Conservation (phyloP, 805 yeast genomes). For the Candida palmyrensis region DNA sequence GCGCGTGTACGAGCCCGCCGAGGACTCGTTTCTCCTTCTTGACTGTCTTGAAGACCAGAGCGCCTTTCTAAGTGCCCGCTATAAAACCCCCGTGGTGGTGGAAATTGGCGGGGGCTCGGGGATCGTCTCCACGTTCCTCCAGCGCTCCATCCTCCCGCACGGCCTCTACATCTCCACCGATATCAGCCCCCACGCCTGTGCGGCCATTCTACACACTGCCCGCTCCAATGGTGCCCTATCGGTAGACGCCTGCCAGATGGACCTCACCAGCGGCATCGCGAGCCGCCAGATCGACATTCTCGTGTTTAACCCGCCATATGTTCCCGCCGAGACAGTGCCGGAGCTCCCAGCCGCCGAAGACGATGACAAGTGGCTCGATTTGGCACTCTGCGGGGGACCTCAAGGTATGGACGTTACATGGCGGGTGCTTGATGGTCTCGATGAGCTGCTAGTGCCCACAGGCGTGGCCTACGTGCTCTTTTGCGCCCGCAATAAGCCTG, state of each 20-base stretch:
- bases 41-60: slow-evolving; percentile 71
- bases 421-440: slow-evolving; percentile 50
- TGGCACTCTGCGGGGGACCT: slow-evolving; percentile 85
- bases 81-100: slow-evolving; percentile 48
- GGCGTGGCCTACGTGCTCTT: slow-evolving; percentile 88
- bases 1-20: slow-evolving; percentile 92
- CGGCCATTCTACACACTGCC: slow-evolving; percentile 26
- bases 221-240: slow-evolving; percentile 3
- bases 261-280: slow-evolving; percentile 49
- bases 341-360: slow-evolving; percentile 39
- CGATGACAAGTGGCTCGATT: slow-evolving; percentile 71
- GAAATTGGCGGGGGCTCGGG: slow-evolving; percentile 96
- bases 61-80: slow-evolving; percentile 21
- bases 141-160: slow-evolving; percentile 46
- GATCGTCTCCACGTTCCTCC: slow-evolving; percentile 73
- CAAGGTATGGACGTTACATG: slow-evolving; percentile 88
- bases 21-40: slow-evolving; percentile 80
- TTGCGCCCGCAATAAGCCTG: slow-evolving; percentile 87
- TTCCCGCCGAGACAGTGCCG: slow-evolving; percentile 81
- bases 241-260: slow-evolving; percentile 43
- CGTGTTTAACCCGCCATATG: slow-evolving; percentile 94
- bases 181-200: slow-evolving; percentile 73
- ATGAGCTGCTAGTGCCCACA: slow-evolving; percentile 40
- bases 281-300: slow-evolving; percentile 56
- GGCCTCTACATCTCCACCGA: slow-evolving; percentile 68